These are phyloP conservation scores for Hericium rajendrae DNA, from an alignment of 768 basidiomycete species.

Conservation along the genomic window DNA sequence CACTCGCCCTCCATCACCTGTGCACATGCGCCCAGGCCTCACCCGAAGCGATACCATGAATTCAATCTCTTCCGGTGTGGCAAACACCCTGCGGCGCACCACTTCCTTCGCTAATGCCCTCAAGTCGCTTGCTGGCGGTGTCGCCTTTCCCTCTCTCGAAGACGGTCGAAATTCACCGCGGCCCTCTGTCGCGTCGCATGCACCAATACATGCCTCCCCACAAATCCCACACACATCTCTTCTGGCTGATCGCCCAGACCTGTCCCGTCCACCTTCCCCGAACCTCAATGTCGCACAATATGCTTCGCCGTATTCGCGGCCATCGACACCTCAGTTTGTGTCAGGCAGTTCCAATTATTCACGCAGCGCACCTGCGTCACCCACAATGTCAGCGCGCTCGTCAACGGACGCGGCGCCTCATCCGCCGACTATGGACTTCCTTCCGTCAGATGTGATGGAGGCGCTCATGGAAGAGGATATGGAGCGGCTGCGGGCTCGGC, in stretches of 20 bases:
- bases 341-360: conserved; percentile 1
- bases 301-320: conserved; percentile 62
- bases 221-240: conserved; percentile 12
- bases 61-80: conserved; percentile 51
- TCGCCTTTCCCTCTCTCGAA: conserved; percentile 59
- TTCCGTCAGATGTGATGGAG: conserved; percentile 75
- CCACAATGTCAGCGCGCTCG: conserved; percentile 18
- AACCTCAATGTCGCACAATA: conserved; percentile 73
- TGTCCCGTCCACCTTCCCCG: conserved; percentile 69
- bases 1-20: conserved; percentile 35
- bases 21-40: conserved; percentile 37
- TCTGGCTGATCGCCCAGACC: conserved; percentile 25
- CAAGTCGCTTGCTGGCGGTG: conserved; percentile 58
- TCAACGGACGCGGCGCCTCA: conserved; percentile 17
- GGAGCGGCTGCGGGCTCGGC: conserved; percentile 74
- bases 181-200: conserved; percentile 19
- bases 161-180: conserved; percentile 36
- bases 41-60: conserved; percentile 55
- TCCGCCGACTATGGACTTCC: conserved; percentile 39
- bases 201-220: neutral
- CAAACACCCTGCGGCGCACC: conserved; percentile 65
- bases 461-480: conserved; percentile 91
- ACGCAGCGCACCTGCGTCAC: conserved; percentile 17
- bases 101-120: conserved; percentile 75
- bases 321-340: conserved; percentile 29